These are phyloP conservation scores for Penicillium nucicola DNA, from an alignment of 495 filamentous ascomycete species.

Conservation along the genomic window DNA sequence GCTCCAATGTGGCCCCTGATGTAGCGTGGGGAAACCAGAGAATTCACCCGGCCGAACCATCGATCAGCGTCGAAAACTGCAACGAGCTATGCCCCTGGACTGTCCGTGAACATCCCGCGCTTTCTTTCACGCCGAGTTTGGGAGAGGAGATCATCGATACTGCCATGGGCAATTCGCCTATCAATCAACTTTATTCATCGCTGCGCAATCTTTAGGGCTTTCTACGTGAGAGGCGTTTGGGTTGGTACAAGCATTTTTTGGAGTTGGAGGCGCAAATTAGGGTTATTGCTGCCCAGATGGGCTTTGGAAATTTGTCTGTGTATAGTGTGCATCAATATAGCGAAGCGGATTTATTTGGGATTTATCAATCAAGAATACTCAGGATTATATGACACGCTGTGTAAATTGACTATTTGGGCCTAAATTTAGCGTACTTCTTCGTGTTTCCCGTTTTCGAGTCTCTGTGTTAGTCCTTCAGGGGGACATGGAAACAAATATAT, in stretches of 20 bases:
- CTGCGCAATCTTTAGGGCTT: slow-evolving; percentile 33
- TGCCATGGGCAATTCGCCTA: slow-evolving; percentile 33
- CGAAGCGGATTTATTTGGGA: neutral
- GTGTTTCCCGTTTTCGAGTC: too few species aligned
- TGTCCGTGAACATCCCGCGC: slow-evolving; percentile 39
- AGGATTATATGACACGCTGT: too few species aligned
- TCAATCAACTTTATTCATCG: slow-evolving; percentile 37
- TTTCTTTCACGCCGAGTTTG: slow-evolving; percentile 30
- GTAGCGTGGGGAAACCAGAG: slow-evolving; percentile 34
- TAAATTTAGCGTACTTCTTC: too few species aligned
- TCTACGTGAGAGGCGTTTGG: neutral
- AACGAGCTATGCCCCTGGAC: slow-evolving; percentile 46
- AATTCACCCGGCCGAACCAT: slow-evolving; percentile 40
- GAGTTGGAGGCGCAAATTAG: neutral
- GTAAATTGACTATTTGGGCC: too few species aligned
- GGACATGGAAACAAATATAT: too few species aligned
- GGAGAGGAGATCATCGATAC: slow-evolving; percentile 39
- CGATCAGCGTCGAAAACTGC: slow-evolving; percentile 39
- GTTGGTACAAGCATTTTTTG: slow-evolving; percentile 1
- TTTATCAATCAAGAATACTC: too few species aligned
- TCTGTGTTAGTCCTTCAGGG: too few species aligned
- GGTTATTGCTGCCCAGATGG: neutral
- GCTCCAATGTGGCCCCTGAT: slow-evolving; percentile 27
- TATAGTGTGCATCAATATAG: neutral
- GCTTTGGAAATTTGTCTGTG: neutral